Base-by-base conservation (phyloP, 2,329 filamentous ascomycete genomes). In the Fusarium beomiforme region DNA sequence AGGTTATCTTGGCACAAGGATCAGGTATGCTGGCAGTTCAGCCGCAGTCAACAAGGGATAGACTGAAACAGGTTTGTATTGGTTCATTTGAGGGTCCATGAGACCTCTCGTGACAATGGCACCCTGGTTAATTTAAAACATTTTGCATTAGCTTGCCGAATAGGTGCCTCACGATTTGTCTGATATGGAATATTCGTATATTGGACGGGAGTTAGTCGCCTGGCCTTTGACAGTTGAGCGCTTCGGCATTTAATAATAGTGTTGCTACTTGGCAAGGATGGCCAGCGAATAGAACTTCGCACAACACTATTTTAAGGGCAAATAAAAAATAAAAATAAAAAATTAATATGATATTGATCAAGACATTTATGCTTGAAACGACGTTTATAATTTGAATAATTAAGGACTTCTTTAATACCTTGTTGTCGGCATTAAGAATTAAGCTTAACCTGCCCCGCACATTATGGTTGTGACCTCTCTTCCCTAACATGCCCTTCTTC, bases 31-130 rank as follows among this genome's bases (percentile, higher is more conserved):
- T 50, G 16, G 26, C n/a, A 44, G 26, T 47, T 68, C 64, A 67
- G 64, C 64, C 64, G 64, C 56, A 67, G 60, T 44, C 13, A 54
- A 67, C 36, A 67, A 72, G 69, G 69, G 69, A 70, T 60, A 60
- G 69, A 72, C 60, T 69, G 69, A 56, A n/a, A 33, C 54, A 57
- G 42, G 65, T 36, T 43, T 37, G 37, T 41, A 64, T 66, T 69
- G 60, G 60, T 23, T 39, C 29, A 16, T 4, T 41, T 58, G 11
- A 29, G 29, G 31, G 43, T 14, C 17, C 24, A 16, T 24, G 56
- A 43, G 31, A 34, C 37, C 42, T 59, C 58, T 37, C 41, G 44
- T 65, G 68, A 65, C 64, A 33, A 21, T 31, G 24, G 36, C 23
- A 43, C 56, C 44, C 29, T 31, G 36, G 37, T 26, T 62, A 36